Evolutionary conservation across 1,284 basidiomycete species (phyloP), one percentile per base, ranked within the genome.

Genomic region (Puccinia brachypodii): DNA sequence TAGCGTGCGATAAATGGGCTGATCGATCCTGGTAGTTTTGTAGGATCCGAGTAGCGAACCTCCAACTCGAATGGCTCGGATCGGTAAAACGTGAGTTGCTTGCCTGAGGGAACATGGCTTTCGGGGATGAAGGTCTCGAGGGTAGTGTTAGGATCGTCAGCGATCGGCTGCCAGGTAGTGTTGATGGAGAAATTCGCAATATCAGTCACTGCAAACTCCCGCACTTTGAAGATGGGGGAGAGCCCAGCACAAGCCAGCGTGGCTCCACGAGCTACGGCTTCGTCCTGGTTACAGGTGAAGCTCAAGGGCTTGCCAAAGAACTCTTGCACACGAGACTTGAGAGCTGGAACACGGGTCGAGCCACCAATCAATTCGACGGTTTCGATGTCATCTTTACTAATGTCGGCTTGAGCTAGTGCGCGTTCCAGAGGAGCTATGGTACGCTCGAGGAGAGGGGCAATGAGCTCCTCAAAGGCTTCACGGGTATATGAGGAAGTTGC

Each of bases 181-280:
- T 92, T 94, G 90, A 97, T 91, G 36, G 94, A 90, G 89, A 94
- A 96, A 72, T 91, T 89, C 81, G 91, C 90, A 87, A 94, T 91
- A 87, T 98, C 95, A 87, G 91, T 90, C 83, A 95, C 89, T 86
- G 91, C 89, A 89, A 97, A 97, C 83, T 97, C 94, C 84, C 94
- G 92, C 76, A 97, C 95, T 84, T 94, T 93, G 93, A 97, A 97
- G 83, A 95, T 92, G 85, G 95, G 95, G 47, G 94, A 96, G 84
- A 96, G 92, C 89, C 93, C 94, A 53, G 95, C 95, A 86, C 95
- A 96, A 60, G 94, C 91, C 87, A 97, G 95, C 76, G 95, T 96
- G 73, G 95, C 93, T 82, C 95, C 95, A 75, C 95, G 93, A 25
- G 94, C 94, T 83, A 95, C 89, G 83, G 95, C 94, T 88, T 97